Conservation (phyloP, 768 basidiomycete genomes). For the Tricholoma terreum region DNA sequence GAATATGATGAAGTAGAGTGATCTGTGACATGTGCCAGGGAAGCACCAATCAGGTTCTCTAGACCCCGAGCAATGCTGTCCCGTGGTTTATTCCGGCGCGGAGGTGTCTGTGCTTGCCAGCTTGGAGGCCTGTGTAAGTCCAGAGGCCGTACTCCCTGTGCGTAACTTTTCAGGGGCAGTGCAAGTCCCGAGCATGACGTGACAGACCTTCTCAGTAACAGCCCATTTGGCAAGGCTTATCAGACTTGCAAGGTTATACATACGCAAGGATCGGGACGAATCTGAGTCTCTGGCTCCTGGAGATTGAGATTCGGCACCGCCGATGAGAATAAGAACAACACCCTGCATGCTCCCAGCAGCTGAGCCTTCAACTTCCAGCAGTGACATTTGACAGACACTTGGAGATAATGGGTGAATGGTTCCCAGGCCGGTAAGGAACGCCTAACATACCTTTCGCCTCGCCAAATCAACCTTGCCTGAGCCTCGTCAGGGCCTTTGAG, state of each 20-base stretch:
- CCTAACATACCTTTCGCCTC: slow-evolving; percentile 65
- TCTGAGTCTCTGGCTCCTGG: slow-evolving; percentile 51
- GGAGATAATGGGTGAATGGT: not conserved
- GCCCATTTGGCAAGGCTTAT: slow-evolving; percentile 75
- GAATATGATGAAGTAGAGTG: slow-evolving; percentile 30
- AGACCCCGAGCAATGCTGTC: slow-evolving; percentile 61
- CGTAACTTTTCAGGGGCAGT: slow-evolving; percentile 3
- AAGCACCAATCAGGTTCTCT: slow-evolving; percentile 50
- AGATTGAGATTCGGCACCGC: slow-evolving; percentile 57
- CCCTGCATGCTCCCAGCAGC: slow-evolving; percentile 51
- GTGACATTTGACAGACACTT: slow-evolving; percentile 75
- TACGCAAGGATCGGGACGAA: slow-evolving; percentile 55
- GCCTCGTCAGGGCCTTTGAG: slow-evolving; percentile 72
- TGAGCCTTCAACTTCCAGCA: slow-evolving; percentile 66
- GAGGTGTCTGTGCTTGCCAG: slow-evolving; percentile 48
- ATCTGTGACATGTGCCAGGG: slow-evolving; percentile 16
- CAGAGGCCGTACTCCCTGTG: slow-evolving; percentile 57
- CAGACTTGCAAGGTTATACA: slow-evolving; percentile 81
- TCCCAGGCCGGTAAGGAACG: not conserved
- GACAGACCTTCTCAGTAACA: slow-evolving; percentile 58
- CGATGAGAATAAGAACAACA: slow-evolving; percentile 74
- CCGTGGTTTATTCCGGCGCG: slow-evolving; percentile 49
- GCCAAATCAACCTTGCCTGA: slow-evolving; percentile 63
- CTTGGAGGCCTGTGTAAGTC: slow-evolving; percentile 52
- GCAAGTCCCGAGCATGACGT: not conserved